Conservation (phyloP, 192 early-diverging fungal genomes). For the Coemansia sp. region DNA sequence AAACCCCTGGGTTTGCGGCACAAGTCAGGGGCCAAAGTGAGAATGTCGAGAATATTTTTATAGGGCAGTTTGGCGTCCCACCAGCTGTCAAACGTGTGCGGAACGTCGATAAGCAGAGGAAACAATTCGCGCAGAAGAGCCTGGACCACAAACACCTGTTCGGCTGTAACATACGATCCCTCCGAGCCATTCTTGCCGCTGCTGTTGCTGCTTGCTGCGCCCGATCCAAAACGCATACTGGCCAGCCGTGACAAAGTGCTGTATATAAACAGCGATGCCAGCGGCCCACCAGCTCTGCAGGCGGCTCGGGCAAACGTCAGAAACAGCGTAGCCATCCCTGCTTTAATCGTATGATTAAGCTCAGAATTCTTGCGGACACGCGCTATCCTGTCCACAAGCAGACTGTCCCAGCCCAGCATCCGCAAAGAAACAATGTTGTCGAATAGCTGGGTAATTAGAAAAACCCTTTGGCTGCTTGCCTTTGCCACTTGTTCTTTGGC, state of each 20-base stretch:
- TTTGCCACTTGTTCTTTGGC: not conserved
- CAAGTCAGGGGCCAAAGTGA: not conserved
- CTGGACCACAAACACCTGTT: constrained; percentile 40
- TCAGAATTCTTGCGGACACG: constrained; percentile 14
- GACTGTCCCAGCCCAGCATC: constrained; percentile 23
- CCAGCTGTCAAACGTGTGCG: constrained; percentile 39
- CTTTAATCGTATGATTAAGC: not conserved
- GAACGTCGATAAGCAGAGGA: constrained; percentile 36
- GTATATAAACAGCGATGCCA: constrained; percentile 35
- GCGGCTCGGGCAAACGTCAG: constrained; percentile 13
- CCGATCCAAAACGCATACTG: not conserved
- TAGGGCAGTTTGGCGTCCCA: constrained; percentile 34
- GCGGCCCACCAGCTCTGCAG: constrained; percentile 33
- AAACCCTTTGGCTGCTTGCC: constrained; percentile 5
- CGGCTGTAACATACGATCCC: constrained; percentile 9
- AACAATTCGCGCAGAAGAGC: constrained; percentile 37
- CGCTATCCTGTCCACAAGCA: constrained; percentile 11
- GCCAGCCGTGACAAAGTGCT: constrained; percentile 8
- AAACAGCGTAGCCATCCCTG: not conserved
- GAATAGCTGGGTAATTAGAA: constrained; percentile 16
- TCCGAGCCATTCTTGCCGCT: not conserved
- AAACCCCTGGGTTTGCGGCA: not conserved
- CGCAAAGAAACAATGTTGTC: constrained; percentile 35
- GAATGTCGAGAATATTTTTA: constrained; percentile 6
- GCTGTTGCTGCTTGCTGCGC: not conserved